phyloP scores from a whole-genome alignment of 202 grass and related monocot species.

The Elaeis oleifera region DNA sequence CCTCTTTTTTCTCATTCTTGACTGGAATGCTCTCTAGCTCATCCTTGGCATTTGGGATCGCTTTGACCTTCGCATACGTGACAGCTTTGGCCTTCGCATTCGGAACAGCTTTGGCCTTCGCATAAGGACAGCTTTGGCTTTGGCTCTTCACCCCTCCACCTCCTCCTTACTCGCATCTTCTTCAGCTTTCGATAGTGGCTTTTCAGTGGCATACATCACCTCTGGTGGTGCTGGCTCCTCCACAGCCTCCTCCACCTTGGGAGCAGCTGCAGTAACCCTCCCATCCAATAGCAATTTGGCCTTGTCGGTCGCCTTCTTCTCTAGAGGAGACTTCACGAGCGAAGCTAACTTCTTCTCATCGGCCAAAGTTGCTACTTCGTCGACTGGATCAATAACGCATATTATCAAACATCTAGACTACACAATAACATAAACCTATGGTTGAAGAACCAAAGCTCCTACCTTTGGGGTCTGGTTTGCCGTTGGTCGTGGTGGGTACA shows the following conservation, averaged over 20 bases:
- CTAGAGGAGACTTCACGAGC: too few relatives aligned
- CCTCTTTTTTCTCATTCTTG: conserved; percentile 15
- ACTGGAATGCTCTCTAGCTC: neutral
- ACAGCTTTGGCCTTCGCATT: neutral
- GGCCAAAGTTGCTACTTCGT: neutral
- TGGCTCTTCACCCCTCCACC: conserved; percentile 6
- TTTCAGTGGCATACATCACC: conserved; percentile 2
- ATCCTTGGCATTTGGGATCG: neutral
- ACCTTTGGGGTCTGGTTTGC: conserved; percentile 1
- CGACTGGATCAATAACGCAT: neutral
- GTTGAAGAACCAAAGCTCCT: neutral
- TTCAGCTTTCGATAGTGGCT: neutral
- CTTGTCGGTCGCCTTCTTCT: too few relatives aligned
- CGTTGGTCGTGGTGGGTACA: neutral
- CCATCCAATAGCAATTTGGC: too few relatives aligned
- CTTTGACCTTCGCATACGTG: too few relatives aligned
- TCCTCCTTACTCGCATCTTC: conserved; percentile 1
- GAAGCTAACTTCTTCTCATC: too few relatives aligned
- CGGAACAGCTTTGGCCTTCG: too few relatives aligned
- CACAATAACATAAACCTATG: neutral
- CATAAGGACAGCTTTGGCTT: too few relatives aligned
- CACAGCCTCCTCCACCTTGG: neutral
- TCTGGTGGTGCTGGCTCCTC: neutral
- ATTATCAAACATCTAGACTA: neutral
- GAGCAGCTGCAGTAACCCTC: neutral